Evolutionary conservation across 495 filamentous ascomycete genomes (phyloP).

Genomic region (Penicillium pulvis): DNA sequence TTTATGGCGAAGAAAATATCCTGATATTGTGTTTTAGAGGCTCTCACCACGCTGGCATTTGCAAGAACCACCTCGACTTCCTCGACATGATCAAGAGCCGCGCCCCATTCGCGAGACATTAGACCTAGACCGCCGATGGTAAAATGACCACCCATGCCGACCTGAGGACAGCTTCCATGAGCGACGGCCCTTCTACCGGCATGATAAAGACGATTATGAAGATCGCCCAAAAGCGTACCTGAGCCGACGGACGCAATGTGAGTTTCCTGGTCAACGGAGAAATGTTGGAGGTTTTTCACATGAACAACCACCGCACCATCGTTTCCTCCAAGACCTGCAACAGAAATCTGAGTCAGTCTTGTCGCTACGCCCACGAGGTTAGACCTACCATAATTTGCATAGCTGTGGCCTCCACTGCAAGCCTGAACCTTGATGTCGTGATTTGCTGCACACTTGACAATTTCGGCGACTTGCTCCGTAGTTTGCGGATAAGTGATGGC

Average conservation of each 20-base stretch:
- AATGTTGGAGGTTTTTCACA: conserved; percentile 49
- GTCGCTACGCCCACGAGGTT: not conserved
- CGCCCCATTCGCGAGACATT: conserved; percentile 63
- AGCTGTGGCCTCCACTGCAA: conserved; percentile 74
- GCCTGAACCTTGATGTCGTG: conserved; percentile 65
- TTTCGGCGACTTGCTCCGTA: conserved; percentile 56
- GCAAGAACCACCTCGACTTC: conserved; percentile 64
- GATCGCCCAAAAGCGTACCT: conserved; percentile 62
- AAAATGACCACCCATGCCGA: conserved; percentile 73
- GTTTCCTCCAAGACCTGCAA: conserved; percentile 47
- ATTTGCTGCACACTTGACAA: conserved; percentile 59
- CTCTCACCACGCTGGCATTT: conserved; percentile 49
- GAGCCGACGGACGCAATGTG: conserved; percentile 64
- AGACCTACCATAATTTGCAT: conserved; percentile 53
- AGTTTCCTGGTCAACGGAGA: conserved; percentile 54
- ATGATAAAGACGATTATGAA: conserved; percentile 57
- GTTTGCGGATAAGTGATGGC: conserved; percentile 63
- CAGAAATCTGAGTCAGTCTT: not conserved
- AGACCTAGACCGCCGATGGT: conserved; percentile 71
- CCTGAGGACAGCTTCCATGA: conserved; percentile 64
- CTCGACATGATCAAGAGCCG: conserved; percentile 63
- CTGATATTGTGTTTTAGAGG: conserved; percentile 35
- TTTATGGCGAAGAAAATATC: conserved; percentile 58
- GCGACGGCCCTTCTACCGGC: conserved; percentile 65
- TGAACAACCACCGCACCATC: conserved; percentile 48